phyloP scores from a whole-genome alignment of 2,329 filamentous ascomycete genomes.

The Fusarium odoratissimum region DNA sequence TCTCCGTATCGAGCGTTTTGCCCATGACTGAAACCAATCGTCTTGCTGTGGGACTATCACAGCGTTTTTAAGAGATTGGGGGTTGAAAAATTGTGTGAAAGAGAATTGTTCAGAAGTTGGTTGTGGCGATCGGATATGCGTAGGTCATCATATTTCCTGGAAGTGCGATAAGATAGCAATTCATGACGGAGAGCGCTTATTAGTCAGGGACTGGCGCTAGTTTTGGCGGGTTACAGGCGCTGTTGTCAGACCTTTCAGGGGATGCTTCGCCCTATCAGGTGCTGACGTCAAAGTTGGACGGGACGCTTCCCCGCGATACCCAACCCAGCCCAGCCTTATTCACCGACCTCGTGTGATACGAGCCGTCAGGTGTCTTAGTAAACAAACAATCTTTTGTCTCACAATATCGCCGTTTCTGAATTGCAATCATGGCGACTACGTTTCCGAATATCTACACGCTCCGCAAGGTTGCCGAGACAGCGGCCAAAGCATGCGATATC shows the following conservation, averaged over 20 bases:
- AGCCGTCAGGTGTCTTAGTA: background rate
- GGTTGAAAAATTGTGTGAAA: constrained; percentile 7
- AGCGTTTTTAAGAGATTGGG: constrained; percentile 22
- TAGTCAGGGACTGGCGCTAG: constrained; percentile 36
- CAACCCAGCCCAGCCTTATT: constrained; percentile 10
- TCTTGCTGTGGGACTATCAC: constrained; percentile 22
- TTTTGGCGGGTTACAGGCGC: constrained; percentile 27
- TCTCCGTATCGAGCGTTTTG: constrained; percentile 60
- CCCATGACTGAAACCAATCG: constrained; percentile 52
- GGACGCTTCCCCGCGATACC: constrained; percentile 30
- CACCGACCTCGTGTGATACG: constrained; percentile 8
- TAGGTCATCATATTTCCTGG: constrained; percentile 42
- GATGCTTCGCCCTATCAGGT: constrained; percentile 18
- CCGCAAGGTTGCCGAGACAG: constrained; percentile 86
- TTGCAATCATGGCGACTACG: constrained; percentile 54
- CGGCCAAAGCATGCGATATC: constrained; percentile 86
- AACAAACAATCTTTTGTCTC: constrained; percentile 1
- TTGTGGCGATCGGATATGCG: constrained; percentile 30
- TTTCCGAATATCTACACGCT: constrained; percentile 86
- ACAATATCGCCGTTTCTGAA: background rate
- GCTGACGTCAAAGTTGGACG: constrained; percentile 27
- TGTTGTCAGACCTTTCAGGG: constrained; percentile 22
- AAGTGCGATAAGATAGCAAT: constrained; percentile 44
- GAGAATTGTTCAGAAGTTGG: constrained; percentile 25
- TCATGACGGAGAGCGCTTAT: constrained; percentile 34